Evolutionary conservation across 345 rosid genomes (phyloP), one percentile per base, ranked within the genome.

Genomic region (Microcos paniculata): DNA sequence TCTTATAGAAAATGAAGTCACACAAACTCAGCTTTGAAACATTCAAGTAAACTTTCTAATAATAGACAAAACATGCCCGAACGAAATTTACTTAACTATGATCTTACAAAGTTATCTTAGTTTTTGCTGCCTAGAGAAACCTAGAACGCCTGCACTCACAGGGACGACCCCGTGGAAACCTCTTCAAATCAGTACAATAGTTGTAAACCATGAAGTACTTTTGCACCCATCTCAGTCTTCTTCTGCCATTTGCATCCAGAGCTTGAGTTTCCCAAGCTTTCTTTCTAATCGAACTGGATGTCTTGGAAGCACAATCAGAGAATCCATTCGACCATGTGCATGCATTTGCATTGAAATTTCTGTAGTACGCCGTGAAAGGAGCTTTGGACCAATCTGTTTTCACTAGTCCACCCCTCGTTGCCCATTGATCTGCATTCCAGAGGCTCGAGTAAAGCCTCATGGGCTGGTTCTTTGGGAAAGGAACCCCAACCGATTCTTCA

Each of bases 361-460:
- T 73, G 66, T 77, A 86, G 35, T 79, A 84, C 5, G 90, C 91
- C 4, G 33, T 71, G 78, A 88, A 87, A 4, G 92, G 91, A 38
- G 92, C 90, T 15, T 82, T 58, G 21, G 59, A 63, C 91, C 88
- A 90, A 66, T 90, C 89, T 3, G 78, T 83, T 76, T 88, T 88
- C 35, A 85, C 84, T 0, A 68, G 76, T 9, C 92, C 92, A 0
- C 92, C 91, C 75, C 88, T 82, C 12, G 92, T 88, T 0, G 92
- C 90, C 91, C 90, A 88, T 38, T 84, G 70, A 30, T 88, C 93
- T 0, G 90, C 92, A 55, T 88, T 78, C 90, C 91, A 87, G 8
- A 88, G 76, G 58, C 92, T 90, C 2, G 90, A 84, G 82, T 87
- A 84, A 21, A 90, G 42, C 66, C 23, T 85, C 94, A 90, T 88